Base-by-base conservation (phyloP, 2,329 filamentous ascomycete species). In the Plectosphaerella sp. region DNA sequence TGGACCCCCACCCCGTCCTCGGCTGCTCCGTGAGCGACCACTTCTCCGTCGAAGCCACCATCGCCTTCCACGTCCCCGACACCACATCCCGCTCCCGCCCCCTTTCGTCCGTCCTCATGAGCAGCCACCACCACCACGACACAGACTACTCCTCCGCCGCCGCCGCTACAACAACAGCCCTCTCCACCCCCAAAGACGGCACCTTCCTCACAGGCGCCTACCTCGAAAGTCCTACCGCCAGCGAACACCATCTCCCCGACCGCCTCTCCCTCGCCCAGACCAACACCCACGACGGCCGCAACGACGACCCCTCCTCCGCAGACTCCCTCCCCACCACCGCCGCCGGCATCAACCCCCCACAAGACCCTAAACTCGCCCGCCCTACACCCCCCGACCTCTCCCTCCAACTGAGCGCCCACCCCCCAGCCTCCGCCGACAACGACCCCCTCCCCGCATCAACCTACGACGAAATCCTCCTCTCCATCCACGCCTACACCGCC, bases 1-100 rank as follows among this genome's bases (percentile, higher is more conserved):
- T 83, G 18, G 81, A 87, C 64, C 85, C 89, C 10, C 92, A 97
- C 68, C 89, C 91, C 0, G 82, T 81, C 2, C 76, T 97, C 2
- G 79, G 84, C 56, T 96, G 91, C 71, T 96, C 91, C 1, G 77
- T 97, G 24, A 97, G 91, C 61, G 93, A 99, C 65, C 94, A 97
- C 67, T 97, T 97, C 67, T 91, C 90, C 20, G 88, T 97, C 50
- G 88, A 93, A 66, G 86, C 89, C 6, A 91, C 89, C 0, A 76
- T 97, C 10, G 70, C 73, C 5, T 76, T 80, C 12, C 72, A 78
- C 58, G 65, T 64, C 2, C 61, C 68, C 28, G 55, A 64, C 18
- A 46, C 56, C 42, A 46, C 51, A 33, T 45, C 51, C 54, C n/a
- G 45, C 56, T 47, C 58, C 58, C 48, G 16, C 36, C 61, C 22